These are phyloP conservation scores for Leccinum griseonigrum DNA, from an alignment of 1,284 basidiomycete species.

Conservation along the genomic window DNA sequence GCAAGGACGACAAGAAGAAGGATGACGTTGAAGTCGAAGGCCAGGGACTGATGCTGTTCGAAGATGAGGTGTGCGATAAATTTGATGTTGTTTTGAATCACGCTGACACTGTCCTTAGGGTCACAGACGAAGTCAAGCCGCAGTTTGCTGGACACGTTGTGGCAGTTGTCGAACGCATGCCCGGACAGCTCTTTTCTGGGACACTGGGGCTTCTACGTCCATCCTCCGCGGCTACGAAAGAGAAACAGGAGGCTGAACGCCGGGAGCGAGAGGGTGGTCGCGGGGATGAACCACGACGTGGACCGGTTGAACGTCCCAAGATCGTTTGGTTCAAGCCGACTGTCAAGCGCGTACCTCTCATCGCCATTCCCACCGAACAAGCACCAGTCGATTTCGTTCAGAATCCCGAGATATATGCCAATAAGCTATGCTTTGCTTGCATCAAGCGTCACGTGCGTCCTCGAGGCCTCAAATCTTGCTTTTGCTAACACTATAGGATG, in stretches of 20 bases:
- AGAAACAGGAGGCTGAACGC: constrained; percentile 98
- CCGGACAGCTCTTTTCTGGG: constrained; percentile 97
- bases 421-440: constrained; percentile 94
- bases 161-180: constrained; percentile 97
- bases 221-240: constrained; percentile 97
- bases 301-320: constrained; percentile 87
- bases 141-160: constrained; percentile 97
- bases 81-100: not conserved
- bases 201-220: constrained; percentile 95
- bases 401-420: constrained; percentile 87
- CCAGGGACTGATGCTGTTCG: constrained; percentile 93
- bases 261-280: constrained; percentile 93
- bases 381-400: constrained; percentile 96
- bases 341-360: constrained; percentile 97
- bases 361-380: constrained; percentile 99
- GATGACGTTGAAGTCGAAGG: constrained; percentile 99
- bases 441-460: constrained; percentile 90
- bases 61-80: constrained; percentile 85
- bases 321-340: constrained; percentile 99
- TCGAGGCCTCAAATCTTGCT: not conserved
- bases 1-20: constrained; percentile 99
- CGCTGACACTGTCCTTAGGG: constrained; percentile 45
- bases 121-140: constrained; percentile 95
- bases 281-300: constrained; percentile 74
- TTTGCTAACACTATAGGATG: constrained; percentile 16